Evolutionary conservation across 2,329 filamentous ascomycete genomes (phyloP).

Genomic region (Torrubiellomyces zombiae): DNA sequence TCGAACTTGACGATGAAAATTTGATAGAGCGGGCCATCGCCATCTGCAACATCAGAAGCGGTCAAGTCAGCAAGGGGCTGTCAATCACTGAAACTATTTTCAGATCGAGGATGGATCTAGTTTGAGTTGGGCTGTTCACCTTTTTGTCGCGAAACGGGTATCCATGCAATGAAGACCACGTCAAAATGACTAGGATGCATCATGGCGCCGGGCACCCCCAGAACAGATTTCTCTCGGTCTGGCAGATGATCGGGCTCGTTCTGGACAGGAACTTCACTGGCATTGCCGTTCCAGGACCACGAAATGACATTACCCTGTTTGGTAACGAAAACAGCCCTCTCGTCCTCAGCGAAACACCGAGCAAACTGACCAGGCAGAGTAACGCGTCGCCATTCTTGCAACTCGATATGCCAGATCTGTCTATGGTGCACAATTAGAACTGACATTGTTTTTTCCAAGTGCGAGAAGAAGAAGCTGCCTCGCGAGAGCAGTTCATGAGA

Average conservation of each 20-base stretch:
- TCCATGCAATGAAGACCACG: conserved; percentile 1
- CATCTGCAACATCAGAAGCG: neutral
- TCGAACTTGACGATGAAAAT: conserved; percentile 3
- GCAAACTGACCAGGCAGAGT: conserved; percentile 6
- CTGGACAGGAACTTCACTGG: conserved; percentile 6
- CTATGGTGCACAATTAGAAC: conserved; percentile 4
- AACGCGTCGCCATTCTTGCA: conserved; percentile 7
- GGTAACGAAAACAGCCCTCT: conserved; percentile 8
- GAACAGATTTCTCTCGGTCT: neutral
- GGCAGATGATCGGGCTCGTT: neutral
- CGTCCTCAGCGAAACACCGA: conserved; percentile 7
- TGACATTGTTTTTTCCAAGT: too few relatives aligned
- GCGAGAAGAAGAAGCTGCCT: neutral
- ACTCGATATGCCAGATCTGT: conserved; percentile 8
- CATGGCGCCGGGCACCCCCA: conserved; percentile 1
- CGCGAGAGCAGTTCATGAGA: neutral
- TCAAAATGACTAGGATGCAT: conserved; percentile 1
- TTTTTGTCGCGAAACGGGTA: neutral
- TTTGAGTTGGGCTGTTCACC: neutral
- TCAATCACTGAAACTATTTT: neutral
- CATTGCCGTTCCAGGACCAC: conserved; percentile 8
- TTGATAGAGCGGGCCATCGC: neutral
- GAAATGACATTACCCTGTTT: conserved; percentile 7
- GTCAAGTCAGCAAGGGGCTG: neutral
- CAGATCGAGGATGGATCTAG: neutral